Conservation (phyloP, 805 yeast genomes). For the Saturnispora zaruensis region DNA sequence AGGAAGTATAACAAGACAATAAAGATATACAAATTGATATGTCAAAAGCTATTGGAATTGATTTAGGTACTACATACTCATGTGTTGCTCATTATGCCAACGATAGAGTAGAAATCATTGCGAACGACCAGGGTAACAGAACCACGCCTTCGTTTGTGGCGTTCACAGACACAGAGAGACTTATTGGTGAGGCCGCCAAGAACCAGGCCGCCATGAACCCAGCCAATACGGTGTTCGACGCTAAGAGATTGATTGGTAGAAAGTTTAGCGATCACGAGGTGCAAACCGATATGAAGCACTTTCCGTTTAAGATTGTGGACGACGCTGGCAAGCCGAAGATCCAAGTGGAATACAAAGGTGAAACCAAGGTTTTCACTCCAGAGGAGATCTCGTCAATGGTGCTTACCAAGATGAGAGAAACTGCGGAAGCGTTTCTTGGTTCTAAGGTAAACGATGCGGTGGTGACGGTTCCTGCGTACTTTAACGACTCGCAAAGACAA, state of each 20-base stretch:
- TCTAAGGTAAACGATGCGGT: conserved; percentile 81
- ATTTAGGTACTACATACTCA: conserved; percentile 83
- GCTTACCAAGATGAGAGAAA: conserved; percentile 77
- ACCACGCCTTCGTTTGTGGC: conserved; percentile 96
- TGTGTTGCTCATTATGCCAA: conserved; percentile 92
- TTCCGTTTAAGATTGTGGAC: conserved; percentile 76
- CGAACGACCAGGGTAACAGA: conserved; percentile 98
- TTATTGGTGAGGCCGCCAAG: conserved; percentile 95
- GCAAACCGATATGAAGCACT: conserved; percentile 66
- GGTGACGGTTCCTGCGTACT: conserved; percentile 94
- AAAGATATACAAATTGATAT: conserved; percentile 11
- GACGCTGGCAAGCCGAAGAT: conserved; percentile 75
- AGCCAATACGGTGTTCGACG: conserved; percentile 78
- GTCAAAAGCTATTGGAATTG: conserved; percentile 55
- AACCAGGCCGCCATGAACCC: conserved; percentile 96
- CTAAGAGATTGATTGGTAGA: conserved; percentile 90
- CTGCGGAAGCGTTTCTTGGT: conserved; percentile 86
- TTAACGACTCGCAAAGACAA: conserved; percentile 96
- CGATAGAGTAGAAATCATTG: conserved; percentile 88
- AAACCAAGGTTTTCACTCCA: conserved; percentile 80
- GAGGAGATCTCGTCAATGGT: conserved; percentile 95
- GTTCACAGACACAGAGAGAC: conserved; percentile 84
- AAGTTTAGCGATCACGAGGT: conserved; percentile 80
- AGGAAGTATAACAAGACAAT: not conserved
- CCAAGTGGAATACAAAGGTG: conserved; percentile 77